Base-by-base conservation (phyloP, 768 basidiomycete species). In the Roridomyces roridus region DNA sequence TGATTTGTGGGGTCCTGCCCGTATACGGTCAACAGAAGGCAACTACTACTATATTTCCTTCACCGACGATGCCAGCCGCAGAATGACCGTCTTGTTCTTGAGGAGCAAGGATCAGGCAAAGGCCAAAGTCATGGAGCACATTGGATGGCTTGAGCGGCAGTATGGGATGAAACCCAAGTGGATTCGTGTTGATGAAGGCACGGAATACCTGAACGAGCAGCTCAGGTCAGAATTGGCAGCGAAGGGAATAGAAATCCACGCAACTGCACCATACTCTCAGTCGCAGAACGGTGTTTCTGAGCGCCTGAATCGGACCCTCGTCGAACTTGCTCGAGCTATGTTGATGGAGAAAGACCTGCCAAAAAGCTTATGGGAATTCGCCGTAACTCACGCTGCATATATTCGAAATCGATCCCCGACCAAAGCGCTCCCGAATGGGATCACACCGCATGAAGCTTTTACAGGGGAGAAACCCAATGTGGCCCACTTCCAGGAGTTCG, bases 211-310 rank as follows among this genome's bases (percentile, higher is more conserved):
- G 0, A 73, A 74, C 26, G 39, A 42, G 0, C 29, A 54, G 8
- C 23, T 74, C 5, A 62, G 55, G 35, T n/a, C 37, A 1, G 73
- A 66, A 53, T 66, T 65, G 24, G 46, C 20, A 0, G 12, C 51
- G 0, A 57, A 66, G 2, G 74, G 76, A 0, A 74, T 75, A 3
- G 64, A 65, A 1, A 51, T 74, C 1, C 68, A 77, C 14, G 57
- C 57, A 0, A 75, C 68, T 0, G 68, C 67, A 6, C 76, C 73
- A 1, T 75, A 78, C 35, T 71, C 72, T 2, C 73, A 72, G 0
- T 63, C 70, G 0, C 74, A 78, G 21, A 79, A 80, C 51, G 72
- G 79, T 0, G 60, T 79, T 0, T 76, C 77, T 0, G 76, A 82
- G 36, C 37, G 67, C 0, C 63, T 68, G 11, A 78, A 78, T 39